Conservation (phyloP, 345 rosid species). For the Brassica rapa region DNA sequence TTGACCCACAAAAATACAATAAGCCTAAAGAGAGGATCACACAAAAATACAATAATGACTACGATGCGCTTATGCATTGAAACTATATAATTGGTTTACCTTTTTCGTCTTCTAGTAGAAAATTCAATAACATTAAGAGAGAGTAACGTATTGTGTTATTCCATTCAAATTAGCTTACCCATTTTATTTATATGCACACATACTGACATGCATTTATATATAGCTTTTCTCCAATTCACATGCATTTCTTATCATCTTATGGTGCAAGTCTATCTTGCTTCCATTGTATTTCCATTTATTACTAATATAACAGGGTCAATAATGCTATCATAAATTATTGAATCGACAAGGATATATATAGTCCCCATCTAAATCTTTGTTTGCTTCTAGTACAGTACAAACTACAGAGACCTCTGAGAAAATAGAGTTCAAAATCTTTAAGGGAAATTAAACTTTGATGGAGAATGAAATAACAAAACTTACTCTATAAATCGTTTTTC, state of each 20-base stretch:
- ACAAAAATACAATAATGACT: too few relatives aligned
- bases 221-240: neutral
- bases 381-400: constrained; percentile 22
- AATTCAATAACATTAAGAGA: neutral
- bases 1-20: too few relatives aligned
- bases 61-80: neutral
- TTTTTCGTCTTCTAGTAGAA: neutral
- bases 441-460: neutral
- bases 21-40: too few relatives aligned
- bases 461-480: neutral
- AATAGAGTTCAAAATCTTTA: constrained; percentile 13
- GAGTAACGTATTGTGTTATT: neutral
- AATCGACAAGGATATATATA: constrained; percentile 32
- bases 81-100: neutral
- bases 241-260: neutral
- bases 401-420: neutral
- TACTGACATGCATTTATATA: neutral
- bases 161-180: neutral
- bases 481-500: neutral
- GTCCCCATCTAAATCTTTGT: constrained; percentile 26
- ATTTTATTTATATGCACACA: neutral
- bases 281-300: neutral
- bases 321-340: constrained; percentile 24
- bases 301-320: constrained; percentile 14
- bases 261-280: constrained; percentile 12